phyloP scores from a whole-genome alignment of 2,329 filamentous ascomycete genomes.

The Lecanosticta acicola region DNA sequence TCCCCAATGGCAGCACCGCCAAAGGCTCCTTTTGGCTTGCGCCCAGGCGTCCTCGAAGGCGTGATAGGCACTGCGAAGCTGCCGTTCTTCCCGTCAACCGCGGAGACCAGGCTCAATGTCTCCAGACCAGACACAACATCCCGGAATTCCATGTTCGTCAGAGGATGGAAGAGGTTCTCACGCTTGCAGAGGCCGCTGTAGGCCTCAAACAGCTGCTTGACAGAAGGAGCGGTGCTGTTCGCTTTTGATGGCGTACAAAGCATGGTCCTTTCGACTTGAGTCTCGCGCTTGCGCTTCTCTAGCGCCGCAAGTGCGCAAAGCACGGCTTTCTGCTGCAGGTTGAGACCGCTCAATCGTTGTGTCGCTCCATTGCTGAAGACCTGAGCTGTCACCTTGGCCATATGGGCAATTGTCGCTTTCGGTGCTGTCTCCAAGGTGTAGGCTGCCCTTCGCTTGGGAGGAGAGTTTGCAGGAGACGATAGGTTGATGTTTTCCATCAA shows the following conservation, averaged over 20 bases:
- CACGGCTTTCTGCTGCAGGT: slow-evolving; percentile 93
- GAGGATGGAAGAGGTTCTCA: slow-evolving; percentile 82
- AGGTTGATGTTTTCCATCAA: slow-evolving; percentile 78
- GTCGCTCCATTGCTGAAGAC: slow-evolving; percentile 85
- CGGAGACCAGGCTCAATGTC: slow-evolving; percentile 71
- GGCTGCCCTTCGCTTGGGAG: slow-evolving; percentile 31
- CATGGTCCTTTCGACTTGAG: slow-evolving; percentile 27
- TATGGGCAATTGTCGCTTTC: slow-evolving; percentile 79
- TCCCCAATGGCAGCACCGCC: slow-evolving; percentile 48
- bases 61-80: slow-evolving; percentile 56
- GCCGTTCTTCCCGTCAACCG: slow-evolving; percentile 65
- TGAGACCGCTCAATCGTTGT: slow-evolving; percentile 79
- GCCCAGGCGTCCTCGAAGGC: slow-evolving; percentile 65
- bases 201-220: slow-evolving; percentile 77
- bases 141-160: slow-evolving; percentile 87
- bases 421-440: slow-evolving; percentile 76
- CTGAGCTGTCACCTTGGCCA: slow-evolving; percentile 83
- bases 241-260: slow-evolving; percentile 40
- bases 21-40: slow-evolving; percentile 48
- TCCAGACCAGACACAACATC: slow-evolving; percentile 88
- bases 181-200: slow-evolving; percentile 78
- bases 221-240: slow-evolving; percentile 58
- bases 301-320: slow-evolving; percentile 81
- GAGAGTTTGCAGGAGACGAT: slow-evolving; percentile 44
- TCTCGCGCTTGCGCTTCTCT: slow-evolving; percentile 65